Evolutionary conservation across 2,329 filamentous ascomycete genomes (phyloP), one percentile per base, ranked within the genome.

Genomic region (Aspergillus spinulosporus): DNA sequence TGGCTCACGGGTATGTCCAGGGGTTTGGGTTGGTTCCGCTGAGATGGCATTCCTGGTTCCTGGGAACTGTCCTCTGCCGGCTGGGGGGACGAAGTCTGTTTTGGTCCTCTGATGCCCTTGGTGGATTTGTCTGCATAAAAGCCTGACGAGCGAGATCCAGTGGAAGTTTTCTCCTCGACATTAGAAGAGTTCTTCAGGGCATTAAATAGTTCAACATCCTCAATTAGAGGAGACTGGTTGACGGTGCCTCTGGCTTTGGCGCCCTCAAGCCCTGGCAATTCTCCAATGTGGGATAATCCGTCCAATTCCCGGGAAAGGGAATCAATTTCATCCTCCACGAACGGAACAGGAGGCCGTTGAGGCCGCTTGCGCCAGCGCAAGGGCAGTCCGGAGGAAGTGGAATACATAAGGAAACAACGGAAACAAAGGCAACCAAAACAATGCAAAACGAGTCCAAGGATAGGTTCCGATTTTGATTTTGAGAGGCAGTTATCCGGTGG

Each of bases 151-250:
- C 62, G 48, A 57, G 60, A 64, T 40, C 56, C 64, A 29, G 64
- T 57, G 43, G 48, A 58, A 29, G 58, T 49, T 3, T 56, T 58
- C 49, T 56, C 65, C 52, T 52, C 64, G 51, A 54, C 43, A 49
- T 58, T 50, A 62, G 52, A 49, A 64, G 43, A 47, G 34, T 40
- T 8, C 28, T 56, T 31, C 39, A 59, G 49, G 56, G 56, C 36
- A 60, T 58, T 44, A 36, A 63, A 52, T 14, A 49, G 37, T 26
- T 54, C 52, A 12, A 60, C 54, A 48, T 72, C 62, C 52, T 76
- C 56, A 45, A 80, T 71, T 43, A 80, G 67, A 4, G 77, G 77
- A 53, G 70, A 70, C 59, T 80, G 78, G 59, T 79, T 75, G 58
- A 78, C 64, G 42, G 71, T 68, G 43, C 78, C 77, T 60, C 73